A percentile compares a stretch with the other conserved stretches of the same genome.
phyloP scores from a whole-genome alignment of 2,329 filamentous ascomycete species.

The Alternaria arborescens region DNA sequence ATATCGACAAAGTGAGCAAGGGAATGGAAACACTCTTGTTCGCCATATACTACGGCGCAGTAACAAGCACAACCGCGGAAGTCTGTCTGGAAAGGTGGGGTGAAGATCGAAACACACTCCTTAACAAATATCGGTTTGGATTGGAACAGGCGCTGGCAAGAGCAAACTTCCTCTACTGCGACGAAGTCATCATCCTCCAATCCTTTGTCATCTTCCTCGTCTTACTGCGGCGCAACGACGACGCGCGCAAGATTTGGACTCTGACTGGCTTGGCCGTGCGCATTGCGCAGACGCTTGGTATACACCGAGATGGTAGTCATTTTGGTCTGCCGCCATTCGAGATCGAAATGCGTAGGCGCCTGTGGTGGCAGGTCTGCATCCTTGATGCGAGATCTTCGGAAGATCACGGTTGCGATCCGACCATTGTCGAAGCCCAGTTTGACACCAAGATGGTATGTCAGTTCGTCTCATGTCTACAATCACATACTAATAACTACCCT shows the following conservation, averaged over 20 bases:
- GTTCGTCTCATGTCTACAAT: too few species aligned
- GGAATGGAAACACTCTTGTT: slow-evolving; percentile 68
- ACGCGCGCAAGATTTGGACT: slow-evolving; percentile 64
- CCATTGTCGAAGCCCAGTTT: slow-evolving; percentile 65
- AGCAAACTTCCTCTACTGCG: slow-evolving; percentile 69
- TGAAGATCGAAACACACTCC: slow-evolving; percentile 59
- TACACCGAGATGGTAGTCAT: slow-evolving; percentile 67
- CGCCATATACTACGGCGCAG: slow-evolving; percentile 67
- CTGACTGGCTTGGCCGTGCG: slow-evolving; percentile 66
- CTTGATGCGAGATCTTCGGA: slow-evolving; percentile 69
- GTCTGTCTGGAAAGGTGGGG: slow-evolving; percentile 61
- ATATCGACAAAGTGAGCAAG: slow-evolving; percentile 66
- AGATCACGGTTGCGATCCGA: slow-evolving; percentile 70
- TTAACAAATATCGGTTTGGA: slow-evolving; percentile 68
- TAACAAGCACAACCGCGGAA: slow-evolving; percentile 60
- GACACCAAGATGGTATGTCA: slow-evolving; percentile 63
- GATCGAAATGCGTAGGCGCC: slow-evolving; percentile 65
- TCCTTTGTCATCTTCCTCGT: slow-evolving; percentile 70
- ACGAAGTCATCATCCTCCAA: slow-evolving; percentile 69
- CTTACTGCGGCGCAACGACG: slow-evolving; percentile 61
- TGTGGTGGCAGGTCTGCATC: slow-evolving; percentile 69
- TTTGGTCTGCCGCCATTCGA: slow-evolving; percentile 67
- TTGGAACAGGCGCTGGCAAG: slow-evolving; percentile 70
- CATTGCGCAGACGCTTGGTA: slow-evolving; percentile 67
- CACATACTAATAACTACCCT: slow-evolving; percentile 13